phyloP scores from a whole-genome alignment of 495 filamentous ascomycete species.

The Haplographium delicatum region DNA sequence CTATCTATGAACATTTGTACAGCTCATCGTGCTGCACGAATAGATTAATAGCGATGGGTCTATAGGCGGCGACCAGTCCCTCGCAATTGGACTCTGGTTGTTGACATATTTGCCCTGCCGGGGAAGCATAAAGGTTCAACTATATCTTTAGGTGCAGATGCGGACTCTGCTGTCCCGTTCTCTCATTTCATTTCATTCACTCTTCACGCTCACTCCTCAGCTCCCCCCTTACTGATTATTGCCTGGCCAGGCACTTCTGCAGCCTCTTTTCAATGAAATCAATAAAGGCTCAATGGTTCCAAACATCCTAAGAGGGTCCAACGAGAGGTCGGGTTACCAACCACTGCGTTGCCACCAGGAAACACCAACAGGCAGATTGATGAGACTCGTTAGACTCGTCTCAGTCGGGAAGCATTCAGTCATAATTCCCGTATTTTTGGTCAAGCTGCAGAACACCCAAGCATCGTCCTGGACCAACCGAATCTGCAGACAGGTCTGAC shows the following conservation, averaged over 20 bases:
- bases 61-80: slow-evolving; percentile 4
- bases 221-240: not conserved
- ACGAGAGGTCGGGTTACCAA: too few relatives aligned
- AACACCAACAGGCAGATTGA: not conserved
- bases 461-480: slow-evolving; percentile 1
- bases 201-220: not conserved
- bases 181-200: not conserved
- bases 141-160: slow-evolving; percentile 10
- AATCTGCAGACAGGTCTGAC: slow-evolving; percentile 7
- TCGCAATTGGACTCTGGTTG: too few relatives aligned
- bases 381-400: not conserved
- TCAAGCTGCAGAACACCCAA: slow-evolving; percentile 5
- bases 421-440: slow-evolving; percentile 5
- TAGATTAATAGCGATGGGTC: slow-evolving; percentile 11
- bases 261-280: not conserved
- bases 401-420: not conserved
- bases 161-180: not conserved
- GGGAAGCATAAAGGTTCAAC: slow-evolving; percentile 10
- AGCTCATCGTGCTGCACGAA: slow-evolving; percentile 5
- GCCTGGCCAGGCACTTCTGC: not conserved
- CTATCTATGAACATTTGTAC: too few relatives aligned
- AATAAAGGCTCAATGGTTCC: not conserved
- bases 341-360: not conserved
- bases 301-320: too few relatives aligned
- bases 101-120: not conserved